These are phyloP conservation scores for Pseudogymnoascus sp. DNA, from an alignment of 2,329 filamentous ascomycete genomes.

Conservation along the genomic window DNA sequence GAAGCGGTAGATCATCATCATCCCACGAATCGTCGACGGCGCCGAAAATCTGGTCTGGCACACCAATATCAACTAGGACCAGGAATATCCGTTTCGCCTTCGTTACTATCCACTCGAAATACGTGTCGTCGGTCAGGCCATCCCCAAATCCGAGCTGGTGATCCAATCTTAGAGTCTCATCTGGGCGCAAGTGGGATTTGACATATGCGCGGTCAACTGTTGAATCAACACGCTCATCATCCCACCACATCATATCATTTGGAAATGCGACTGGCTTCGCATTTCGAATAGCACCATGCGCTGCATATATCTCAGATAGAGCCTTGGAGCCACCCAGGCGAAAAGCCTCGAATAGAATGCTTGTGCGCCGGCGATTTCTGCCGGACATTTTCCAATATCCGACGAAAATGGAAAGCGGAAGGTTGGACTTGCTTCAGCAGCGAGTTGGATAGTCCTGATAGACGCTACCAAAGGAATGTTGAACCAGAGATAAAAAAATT, in stretches of 20 bases:
- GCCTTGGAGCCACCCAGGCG: not conserved
- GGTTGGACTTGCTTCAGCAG: not conserved
- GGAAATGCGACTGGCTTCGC: not conserved
- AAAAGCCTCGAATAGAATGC: not conserved
- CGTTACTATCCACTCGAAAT: constrained; percentile 68
- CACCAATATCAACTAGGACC: constrained; percentile 59
- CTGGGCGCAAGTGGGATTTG: constrained; percentile 52
- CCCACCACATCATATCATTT: constrained; percentile 54
- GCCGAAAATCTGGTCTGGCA: constrained; percentile 66
- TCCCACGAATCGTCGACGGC: constrained; percentile 71
- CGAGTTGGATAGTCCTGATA: not conserved
- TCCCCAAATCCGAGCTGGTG: constrained; percentile 58
- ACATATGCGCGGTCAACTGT: constrained; percentile 64
- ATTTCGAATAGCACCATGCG: constrained; percentile 1
- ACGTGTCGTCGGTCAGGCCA: constrained; percentile 60
- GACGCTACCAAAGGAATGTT: not conserved
- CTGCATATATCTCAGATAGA: constrained; percentile 8
- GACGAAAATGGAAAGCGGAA: not conserved
- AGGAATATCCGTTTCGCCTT: constrained; percentile 64
- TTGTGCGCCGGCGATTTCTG: not conserved
- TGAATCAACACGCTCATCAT: constrained; percentile 57
- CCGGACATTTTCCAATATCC: not conserved
- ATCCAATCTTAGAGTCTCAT: constrained; percentile 55
- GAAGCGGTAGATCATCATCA: constrained; percentile 64
- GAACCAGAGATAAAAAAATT: not conserved